Base-by-base conservation (phyloP, 352 stramenopile genomes). In the Phytophthora gonapodyides region DNA sequence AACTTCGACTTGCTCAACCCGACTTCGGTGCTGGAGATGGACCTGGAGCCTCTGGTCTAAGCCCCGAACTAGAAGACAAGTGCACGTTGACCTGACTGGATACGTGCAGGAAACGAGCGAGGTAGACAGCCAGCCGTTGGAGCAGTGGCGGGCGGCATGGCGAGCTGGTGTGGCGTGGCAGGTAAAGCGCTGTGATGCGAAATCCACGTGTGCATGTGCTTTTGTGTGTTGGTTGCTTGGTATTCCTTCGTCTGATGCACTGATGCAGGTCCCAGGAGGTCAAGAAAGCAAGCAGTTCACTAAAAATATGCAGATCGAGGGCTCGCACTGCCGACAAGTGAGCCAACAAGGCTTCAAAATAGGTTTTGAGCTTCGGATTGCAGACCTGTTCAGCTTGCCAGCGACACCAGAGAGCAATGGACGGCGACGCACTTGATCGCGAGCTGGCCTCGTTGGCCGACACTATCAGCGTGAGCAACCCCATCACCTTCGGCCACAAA, bases 1-100 rank as follows among this genome's bases (percentile, higher is more conserved):
- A 98, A 98, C 83, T 99, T 99, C 76, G 97, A 99, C 64, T 84
- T 99, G 64, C 69, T 93, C 17, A 98, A 99, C 69, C 98, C 98
- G 27, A 96, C 87, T 34, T 99, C 95, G 24, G 84, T 97, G 58
- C 67, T 99, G 46, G 97, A 99, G 78, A 94, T 99, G 75, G 93
- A 99, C 76, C 82, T 99, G 60, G 97, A 99, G 80, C 84, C 87
- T 53, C 82, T 99, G 50, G 84, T 99, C 37, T 98, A 97, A 84
- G 48, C 31, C 45, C 16, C 34, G 61, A 57, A 17, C 43, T 61
- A 67, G 33, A 15, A 60, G 21, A 61, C 40, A 60, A 51, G 48
- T 59, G 19, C 56, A 52, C 27, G 45, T 31, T 30, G 51, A n/a
- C 51, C 61, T 51, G 24, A 61, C 43, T 19, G 54, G 45, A 17